phyloP scores from a whole-genome alignment of 257 asterid genomes.

The Gentiana macrophylla region DNA sequence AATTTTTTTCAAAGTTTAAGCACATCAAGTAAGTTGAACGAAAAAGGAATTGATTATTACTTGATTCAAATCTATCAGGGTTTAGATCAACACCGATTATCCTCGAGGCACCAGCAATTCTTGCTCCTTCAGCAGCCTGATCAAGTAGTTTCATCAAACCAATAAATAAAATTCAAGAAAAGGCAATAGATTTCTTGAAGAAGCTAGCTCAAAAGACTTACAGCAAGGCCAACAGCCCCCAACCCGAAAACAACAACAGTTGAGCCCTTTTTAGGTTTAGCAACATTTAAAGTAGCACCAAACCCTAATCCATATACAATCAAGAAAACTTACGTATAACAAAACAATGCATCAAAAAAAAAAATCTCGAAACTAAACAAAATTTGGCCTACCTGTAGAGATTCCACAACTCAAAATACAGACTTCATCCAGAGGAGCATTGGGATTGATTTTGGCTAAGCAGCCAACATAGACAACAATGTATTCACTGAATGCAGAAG shows the following conservation, averaged over 20 bases:
- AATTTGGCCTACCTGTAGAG: constrained; percentile 47
- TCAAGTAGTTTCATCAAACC: neutral
- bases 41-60: constrained; percentile 9
- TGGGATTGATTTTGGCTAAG: constrained; percentile 58
- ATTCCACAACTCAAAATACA: constrained; percentile 78
- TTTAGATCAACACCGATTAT: constrained; percentile 59
- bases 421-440: constrained; percentile 74
- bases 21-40: no score
- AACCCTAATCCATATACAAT: constrained; percentile 30
- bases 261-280: constrained; percentile 59
- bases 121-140: constrained; percentile 82
- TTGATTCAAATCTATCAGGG: constrained; percentile 40
- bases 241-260: constrained; percentile 69
- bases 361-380: neutral
- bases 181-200: neutral
- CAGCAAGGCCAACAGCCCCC: constrained; percentile 94
- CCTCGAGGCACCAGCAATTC: constrained; percentile 79
- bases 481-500: constrained; percentile 70
- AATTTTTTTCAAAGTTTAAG: no score
- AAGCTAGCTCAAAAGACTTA: constrained; percentile 7
- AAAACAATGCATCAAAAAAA: neutral
- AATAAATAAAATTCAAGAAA: neutral
- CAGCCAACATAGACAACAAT: constrained; percentile 77
- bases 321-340: neutral
- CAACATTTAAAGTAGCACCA: constrained; percentile 82